phyloP scores from a whole-genome alignment of 257 asterid genomes.

The Solanum boliviense region DNA sequence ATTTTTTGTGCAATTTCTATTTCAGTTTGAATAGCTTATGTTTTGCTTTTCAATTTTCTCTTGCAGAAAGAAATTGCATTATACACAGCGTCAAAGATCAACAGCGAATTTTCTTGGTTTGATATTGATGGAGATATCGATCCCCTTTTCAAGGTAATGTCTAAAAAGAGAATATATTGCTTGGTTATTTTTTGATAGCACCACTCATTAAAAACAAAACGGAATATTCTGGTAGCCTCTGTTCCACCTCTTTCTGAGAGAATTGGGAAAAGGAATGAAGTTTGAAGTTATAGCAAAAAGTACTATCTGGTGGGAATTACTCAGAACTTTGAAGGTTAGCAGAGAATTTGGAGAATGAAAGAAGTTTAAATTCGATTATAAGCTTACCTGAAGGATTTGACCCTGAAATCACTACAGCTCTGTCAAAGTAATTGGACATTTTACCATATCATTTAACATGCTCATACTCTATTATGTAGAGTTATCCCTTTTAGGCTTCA shows the following conservation, averaged over 20 bases:
- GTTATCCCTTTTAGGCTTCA: background rate
- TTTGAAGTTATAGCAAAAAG: background rate
- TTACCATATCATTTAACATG: background rate
- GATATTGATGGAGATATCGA: conserved; percentile 98
- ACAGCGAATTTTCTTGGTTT: conserved; percentile 92
- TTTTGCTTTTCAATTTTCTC: conserved; percentile 6
- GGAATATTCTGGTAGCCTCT: background rate
- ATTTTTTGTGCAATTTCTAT: background rate
- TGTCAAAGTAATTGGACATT: background rate
- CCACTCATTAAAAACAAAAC: background rate
- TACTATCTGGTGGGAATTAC: background rate
- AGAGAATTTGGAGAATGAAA: background rate
- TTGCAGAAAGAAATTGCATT: conserved; percentile 98
- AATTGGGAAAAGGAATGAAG: background rate
- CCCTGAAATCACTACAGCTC: background rate
- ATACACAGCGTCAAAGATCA: conserved; percentile 91
- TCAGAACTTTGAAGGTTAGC: background rate
- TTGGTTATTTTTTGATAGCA: background rate
- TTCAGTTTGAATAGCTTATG: background rate
- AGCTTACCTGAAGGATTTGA: background rate
- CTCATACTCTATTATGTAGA: background rate
- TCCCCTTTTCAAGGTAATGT: conserved; percentile 93
- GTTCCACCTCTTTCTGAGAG: background rate
- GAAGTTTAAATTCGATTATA: background rate
- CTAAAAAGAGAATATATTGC: background rate